Evolutionary conservation across 768 basidiomycete species (phyloP).

Genomic region (Rhodotorula babjevae): DNA sequence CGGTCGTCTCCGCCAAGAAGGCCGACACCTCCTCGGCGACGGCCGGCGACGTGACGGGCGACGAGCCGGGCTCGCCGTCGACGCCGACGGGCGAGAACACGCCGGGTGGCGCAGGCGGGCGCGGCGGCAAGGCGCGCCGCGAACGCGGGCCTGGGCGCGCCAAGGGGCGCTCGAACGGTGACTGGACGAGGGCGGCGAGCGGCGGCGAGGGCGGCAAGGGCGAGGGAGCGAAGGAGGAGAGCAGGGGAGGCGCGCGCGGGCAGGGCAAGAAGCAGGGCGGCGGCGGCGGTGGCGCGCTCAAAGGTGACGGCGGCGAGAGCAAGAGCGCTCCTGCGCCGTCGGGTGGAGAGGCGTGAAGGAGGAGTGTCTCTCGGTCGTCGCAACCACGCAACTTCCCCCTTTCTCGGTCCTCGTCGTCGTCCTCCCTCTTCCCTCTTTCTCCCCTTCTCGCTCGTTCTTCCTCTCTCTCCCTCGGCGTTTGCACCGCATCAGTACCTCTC

Average conservation of each 20-base stretch:
- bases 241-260: not conserved
- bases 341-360: not conserved
- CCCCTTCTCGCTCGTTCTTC: too few species aligned
- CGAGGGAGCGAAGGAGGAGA: not conserved
- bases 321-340: not conserved
- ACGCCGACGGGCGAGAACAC: not conserved
- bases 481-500: not conserved
- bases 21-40: not conserved
- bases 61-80: not conserved
- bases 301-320: not conserved
- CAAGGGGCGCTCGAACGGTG: constrained; percentile 14
- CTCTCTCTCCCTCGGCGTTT: not conserved
- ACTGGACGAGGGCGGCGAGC: constrained; percentile 7
- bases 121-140: not conserved
- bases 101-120: not conserved
- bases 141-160: constrained; percentile 1
- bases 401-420: too few species aligned
- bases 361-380: not conserved
- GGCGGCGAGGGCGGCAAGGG: not conserved
- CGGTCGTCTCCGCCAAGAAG: not conserved
- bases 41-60: not conserved
- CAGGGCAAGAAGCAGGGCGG: not conserved
- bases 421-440: not conserved
- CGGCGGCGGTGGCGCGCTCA: not conserved
- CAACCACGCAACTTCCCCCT: too few species aligned